These are phyloP conservation scores for Fusarium brevicatenulatum DNA, from an alignment of 2,329 filamentous ascomycete species.

Conservation along the genomic window DNA sequence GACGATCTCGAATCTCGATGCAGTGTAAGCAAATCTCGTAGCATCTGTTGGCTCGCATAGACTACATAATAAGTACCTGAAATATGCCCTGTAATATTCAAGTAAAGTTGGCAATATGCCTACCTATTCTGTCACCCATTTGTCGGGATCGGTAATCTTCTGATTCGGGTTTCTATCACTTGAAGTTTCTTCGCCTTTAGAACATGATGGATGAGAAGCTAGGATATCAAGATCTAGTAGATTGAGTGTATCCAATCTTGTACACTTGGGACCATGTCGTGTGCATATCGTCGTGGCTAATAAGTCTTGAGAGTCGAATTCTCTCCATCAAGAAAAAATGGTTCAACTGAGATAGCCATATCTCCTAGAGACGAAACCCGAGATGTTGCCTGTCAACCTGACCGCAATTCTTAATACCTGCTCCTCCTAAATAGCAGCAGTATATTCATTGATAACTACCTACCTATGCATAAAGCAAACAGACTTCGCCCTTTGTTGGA, in stretches of 20 bases:
- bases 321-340: neutral
- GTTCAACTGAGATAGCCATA: neutral
- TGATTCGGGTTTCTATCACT: too few relatives aligned
- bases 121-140: neutral
- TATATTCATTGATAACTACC: neutral
- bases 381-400: neutral
- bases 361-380: neutral
- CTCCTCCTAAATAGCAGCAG: neutral
- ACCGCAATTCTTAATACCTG: neutral
- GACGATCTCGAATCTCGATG: neutral
- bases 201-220: neutral
- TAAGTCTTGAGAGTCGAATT: neutral
- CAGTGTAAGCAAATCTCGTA: neutral
- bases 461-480: neutral
- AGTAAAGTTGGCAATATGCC: neutral
- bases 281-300: neutral
- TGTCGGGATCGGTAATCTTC: neutral
- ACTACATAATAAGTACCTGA: neutral
- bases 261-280: fast-evolving
- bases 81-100: neutral
- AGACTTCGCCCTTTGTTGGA: neutral
- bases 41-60: neutral
- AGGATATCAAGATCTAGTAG: neutral
- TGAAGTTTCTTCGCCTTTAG: neutral
- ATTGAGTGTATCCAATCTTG: too few relatives aligned